Conservation (phyloP, 169 alveolate genomes). For the Amoebophrya sp. region DNA sequence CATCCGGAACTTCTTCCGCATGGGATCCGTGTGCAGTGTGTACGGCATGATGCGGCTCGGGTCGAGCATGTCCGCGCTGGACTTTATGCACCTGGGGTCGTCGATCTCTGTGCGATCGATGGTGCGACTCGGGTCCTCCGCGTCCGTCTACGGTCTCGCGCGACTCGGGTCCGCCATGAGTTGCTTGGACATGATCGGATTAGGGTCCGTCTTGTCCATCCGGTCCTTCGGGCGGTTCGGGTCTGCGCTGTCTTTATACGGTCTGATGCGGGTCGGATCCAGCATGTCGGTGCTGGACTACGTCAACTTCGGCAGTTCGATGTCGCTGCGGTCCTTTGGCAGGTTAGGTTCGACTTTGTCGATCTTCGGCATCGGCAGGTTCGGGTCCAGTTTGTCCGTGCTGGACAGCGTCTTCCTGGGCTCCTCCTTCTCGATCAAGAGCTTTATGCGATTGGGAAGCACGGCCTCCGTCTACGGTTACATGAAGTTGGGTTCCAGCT, state of each 20-base stretch:
- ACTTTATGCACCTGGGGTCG: slow-evolving; percentile 13
- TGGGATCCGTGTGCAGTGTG: not conserved
- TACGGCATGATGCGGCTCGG: slow-evolving; percentile 38
- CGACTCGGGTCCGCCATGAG: slow-evolving; percentile 23
- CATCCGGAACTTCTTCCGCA: not conserved
- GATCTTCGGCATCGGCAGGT: slow-evolving; percentile 17
- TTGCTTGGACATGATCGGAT: not conserved
- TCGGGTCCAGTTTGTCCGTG: slow-evolving; percentile 51
- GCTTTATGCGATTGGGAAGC: slow-evolving; percentile 33
- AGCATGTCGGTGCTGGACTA: slow-evolving; percentile 40
- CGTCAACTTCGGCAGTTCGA: slow-evolving; percentile 48
- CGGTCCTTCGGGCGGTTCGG: slow-evolving; percentile 22
- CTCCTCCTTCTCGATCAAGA: not conserved
- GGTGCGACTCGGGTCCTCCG: not conserved
- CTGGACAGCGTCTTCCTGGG: slow-evolving; percentile 34
- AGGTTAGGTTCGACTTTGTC: slow-evolving; percentile 26
- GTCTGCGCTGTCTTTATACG: slow-evolving; percentile 18
- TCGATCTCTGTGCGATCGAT: slow-evolving; percentile 1
- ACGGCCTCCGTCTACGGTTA: slow-evolving; percentile 20
- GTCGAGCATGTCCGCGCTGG: slow-evolving; percentile 27
- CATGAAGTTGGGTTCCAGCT: slow-evolving; percentile 4
- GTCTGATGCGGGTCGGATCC: slow-evolving; percentile 36
- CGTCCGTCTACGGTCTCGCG: slow-evolving; percentile 30
- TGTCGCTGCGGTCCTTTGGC: slow-evolving; percentile 45
- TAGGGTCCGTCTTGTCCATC: slow-evolving; percentile 25